Conservation (phyloP, 1,139 yeast genomes). For the Blastobotrys capitulatus region DNA sequence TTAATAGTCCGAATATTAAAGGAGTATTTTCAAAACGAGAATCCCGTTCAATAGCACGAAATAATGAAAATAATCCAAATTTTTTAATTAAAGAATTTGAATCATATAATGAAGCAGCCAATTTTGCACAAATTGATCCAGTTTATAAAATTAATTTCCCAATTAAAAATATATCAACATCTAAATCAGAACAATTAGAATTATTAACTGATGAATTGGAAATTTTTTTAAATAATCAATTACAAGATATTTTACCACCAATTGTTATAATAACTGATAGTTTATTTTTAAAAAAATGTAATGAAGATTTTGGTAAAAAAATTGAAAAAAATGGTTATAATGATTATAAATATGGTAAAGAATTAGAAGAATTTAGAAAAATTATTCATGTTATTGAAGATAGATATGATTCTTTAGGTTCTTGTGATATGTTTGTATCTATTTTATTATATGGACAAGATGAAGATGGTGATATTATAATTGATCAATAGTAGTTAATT, state of each 20-base stretch:
- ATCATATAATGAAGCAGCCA: conserved; percentile 1
- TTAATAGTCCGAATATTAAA: not conserved
- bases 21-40: not conserved
- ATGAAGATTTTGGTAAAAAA: not conserved
- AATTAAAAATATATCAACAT: not conserved
- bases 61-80: not conserved
- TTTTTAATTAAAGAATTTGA: conserved; percentile 1
- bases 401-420: conserved; percentile 43
- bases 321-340: not conserved
- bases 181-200: not conserved
- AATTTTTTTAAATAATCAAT: too few relatives aligned
- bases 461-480: conserved; percentile 1
- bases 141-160: not conserved
- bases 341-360: conserved; percentile 38
- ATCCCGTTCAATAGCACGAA: not conserved
- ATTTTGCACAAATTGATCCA: not conserved
- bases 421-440: not conserved
- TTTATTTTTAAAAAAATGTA: conserved; percentile 2
- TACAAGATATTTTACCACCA: conserved; percentile 2
- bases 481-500: not conserved
- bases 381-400: conserved; percentile 25
- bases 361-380: conserved; percentile 34
- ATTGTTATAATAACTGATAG: not conserved
- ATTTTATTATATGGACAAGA: not conserved
- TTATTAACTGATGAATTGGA: not conserved